Evolutionary conservation across 2,329 filamentous ascomycete genomes (phyloP).

Genomic region (Lasiodiplodia theobromae): DNA sequence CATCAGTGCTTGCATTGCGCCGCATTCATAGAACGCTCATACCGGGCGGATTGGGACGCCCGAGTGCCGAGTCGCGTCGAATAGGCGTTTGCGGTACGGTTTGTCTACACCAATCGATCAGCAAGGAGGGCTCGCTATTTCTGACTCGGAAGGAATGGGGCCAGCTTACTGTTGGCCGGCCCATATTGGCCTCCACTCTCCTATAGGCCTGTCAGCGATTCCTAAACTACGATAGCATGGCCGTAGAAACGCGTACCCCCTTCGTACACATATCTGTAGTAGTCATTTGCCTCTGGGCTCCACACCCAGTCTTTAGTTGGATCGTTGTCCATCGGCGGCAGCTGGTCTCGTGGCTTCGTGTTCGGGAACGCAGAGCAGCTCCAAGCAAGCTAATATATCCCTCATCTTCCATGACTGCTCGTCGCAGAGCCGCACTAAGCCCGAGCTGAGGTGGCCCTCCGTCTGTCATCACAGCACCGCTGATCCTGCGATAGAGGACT

Average conservation of each 20-base stretch:
- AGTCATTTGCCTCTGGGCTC: background rate
- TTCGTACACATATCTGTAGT: background rate
- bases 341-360: background rate
- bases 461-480: background rate
- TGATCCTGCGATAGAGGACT: slow-evolving; percentile 3
- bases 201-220: background rate
- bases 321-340: background rate
- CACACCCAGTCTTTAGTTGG: background rate
- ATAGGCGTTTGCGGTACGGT: background rate
- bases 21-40: background rate
- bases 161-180: background rate
- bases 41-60: background rate
- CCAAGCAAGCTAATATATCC: slow-evolving; percentile 18
- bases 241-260: background rate
- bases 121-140: too few relatives aligned
- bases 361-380: background rate
- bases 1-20: background rate
- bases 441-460: background rate
- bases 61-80: background rate
- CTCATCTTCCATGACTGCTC: background rate
- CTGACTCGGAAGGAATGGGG: background rate
- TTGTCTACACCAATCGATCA: background rate
- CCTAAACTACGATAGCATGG: background rate
- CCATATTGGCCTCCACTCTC: background rate
- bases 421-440: slow-evolving; percentile 22